Base-by-base conservation (phyloP, 208 protist genomes). In the Sergeia podlipaevii region DNA sequence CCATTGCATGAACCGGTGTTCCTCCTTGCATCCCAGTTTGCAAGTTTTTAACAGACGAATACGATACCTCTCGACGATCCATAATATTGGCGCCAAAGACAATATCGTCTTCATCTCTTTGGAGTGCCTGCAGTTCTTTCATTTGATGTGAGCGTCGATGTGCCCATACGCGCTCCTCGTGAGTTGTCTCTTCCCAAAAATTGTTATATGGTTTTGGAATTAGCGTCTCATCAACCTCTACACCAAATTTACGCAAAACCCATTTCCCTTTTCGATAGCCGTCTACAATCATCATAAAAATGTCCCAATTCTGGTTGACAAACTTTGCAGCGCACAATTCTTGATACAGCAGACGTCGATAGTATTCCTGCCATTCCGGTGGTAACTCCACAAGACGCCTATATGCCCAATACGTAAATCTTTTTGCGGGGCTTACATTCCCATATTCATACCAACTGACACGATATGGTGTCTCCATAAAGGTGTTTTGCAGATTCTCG, bases 241-340 rank as follows among this genome's bases (percentile, higher is more conserved):
- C 59, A 41, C 72, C 71, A 50, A 89, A 95, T 50, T 95, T 95
- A 23, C 74, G 65, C 27, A 95, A 55, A 6, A 95, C 77, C 88
- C 88, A 95, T 49, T 91, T 95, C 3, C 56, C 65, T 34, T 95
- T 95, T 13, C 76, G 54, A 54, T 95, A 95, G 1, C 88, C 88
- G 55, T 95, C 84, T 0, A 95, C 83, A 32, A 95, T 82, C 79
- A 91, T 88, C 84, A 95, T 91, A 50, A 95, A 95, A 61, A 78
- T 84, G 56, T 95, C 84, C 84, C 84, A 95, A 11, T 83, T 85
- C 43, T 90, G 82, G 57, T 89, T 91, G 13, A 92, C 83, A 57
- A 83, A 95, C 7, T 80, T 76, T 18, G 72, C 70, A 1, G 88
- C 84, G 30, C 62, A 69, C 4, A 95, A 32, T 55, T 95, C 84